Evolutionary conservation across 1,284 basidiomycete genomes (phyloP).

Genomic region (Inonotus obliquus): DNA sequence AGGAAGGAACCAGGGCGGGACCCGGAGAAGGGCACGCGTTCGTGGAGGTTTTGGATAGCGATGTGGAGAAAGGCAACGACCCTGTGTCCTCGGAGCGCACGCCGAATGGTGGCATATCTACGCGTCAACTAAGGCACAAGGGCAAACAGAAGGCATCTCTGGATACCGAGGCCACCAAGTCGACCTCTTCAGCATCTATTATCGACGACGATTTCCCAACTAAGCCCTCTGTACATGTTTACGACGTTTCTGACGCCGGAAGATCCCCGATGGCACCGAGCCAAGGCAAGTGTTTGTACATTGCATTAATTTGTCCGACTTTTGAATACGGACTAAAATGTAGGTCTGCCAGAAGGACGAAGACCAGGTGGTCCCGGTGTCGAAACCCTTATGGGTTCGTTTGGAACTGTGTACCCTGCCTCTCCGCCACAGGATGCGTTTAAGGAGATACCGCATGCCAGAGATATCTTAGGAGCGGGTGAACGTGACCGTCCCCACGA

Average conservation of each 20-base stretch:
- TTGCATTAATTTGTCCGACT: not conserved
- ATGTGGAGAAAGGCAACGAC: constrained; percentile 29
- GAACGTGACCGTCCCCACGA: not conserved
- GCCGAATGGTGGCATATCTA: not conserved
- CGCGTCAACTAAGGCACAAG: constrained; percentile 34
- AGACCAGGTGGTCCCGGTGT: not conserved
- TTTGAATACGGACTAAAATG: not conserved
- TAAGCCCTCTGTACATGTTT: constrained; percentile 62
- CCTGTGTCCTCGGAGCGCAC: constrained; percentile 27
- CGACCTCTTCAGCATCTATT: constrained; percentile 51
- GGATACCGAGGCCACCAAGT: constrained; percentile 23
- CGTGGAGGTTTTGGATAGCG: constrained; percentile 56
- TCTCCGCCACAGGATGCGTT: constrained; percentile 4
- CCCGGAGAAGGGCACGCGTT: constrained; percentile 47
- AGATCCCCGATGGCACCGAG: not conserved
- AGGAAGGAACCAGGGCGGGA: constrained; percentile 18
- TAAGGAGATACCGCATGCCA: constrained; percentile 3
- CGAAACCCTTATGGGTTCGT: not conserved
- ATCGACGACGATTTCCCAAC: constrained; percentile 43
- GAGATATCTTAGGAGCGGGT: not conserved
- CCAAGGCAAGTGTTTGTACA: not conserved
- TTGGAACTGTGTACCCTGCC: constrained; percentile 1
- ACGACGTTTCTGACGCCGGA: constrained; percentile 30
- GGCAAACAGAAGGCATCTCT: constrained; percentile 47
- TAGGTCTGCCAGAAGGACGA: not conserved